A percentile compares a stretch with the other conserved stretches of the same genome.
These are phyloP conservation scores for Limonomyces culmigenus DNA, from an alignment of 1,284 basidiomycete genomes.

Conservation along the genomic window DNA sequence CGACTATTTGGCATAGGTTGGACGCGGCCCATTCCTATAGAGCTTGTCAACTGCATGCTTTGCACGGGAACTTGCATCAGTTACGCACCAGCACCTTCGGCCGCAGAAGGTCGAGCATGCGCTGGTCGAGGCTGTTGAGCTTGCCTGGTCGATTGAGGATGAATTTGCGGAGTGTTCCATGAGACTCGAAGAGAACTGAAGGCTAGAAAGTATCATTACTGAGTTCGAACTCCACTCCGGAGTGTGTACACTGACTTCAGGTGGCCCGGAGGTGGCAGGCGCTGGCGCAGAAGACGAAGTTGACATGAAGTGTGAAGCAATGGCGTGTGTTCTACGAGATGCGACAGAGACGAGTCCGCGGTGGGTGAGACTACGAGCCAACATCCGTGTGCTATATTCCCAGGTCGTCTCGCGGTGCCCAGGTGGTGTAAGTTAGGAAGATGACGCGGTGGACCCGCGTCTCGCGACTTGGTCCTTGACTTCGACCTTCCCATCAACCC, in stretches of 20 bases:
- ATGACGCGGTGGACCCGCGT: too few relatives aligned
- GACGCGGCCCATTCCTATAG: conserved; percentile 66
- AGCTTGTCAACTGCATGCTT: background rate
- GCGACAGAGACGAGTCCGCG: too few relatives aligned
- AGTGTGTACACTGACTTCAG: conserved; percentile 1
- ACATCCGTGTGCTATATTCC: too few relatives aligned
- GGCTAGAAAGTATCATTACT: conserved; percentile 23
- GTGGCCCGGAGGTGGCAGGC: conserved; percentile 5
- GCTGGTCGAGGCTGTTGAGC: conserved; percentile 74
- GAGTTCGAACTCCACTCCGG: too few relatives aligned
- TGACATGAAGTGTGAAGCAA: background rate
- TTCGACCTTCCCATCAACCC: too few relatives aligned
- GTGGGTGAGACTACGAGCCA: too few relatives aligned
- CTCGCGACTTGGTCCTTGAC: too few relatives aligned
- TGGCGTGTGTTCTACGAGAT: background rate
- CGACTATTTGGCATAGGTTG: conserved; percentile 58
- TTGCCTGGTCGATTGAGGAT: conserved; percentile 72
- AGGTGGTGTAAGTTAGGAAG: too few relatives aligned
- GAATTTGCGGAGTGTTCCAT: conserved; percentile 46
- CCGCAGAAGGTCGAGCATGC: conserved; percentile 67
- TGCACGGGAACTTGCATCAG: background rate
- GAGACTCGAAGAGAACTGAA: conserved; percentile 55
- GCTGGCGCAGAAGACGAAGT: too few relatives aligned
- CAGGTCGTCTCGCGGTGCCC: too few relatives aligned
- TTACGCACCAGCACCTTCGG: conserved; percentile 54